Evolutionary conservation across 306 rosid genomes (phyloP), one percentile per base, ranked within the genome.

Genomic region (Acacia acuminata): DNA sequence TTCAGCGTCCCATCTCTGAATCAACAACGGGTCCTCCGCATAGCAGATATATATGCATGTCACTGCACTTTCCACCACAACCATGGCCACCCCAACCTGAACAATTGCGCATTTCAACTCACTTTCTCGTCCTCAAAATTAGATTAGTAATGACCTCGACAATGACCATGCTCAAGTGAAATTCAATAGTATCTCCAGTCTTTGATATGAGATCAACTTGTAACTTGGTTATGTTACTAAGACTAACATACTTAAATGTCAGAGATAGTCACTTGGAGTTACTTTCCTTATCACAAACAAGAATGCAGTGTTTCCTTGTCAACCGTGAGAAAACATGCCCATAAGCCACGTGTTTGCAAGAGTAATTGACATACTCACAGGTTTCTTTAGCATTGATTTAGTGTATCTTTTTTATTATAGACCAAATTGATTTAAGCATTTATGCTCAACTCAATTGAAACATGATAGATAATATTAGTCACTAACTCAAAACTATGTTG

Each of bases 81-180:
- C 99, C 93, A 94, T 94, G 61, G 98, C 99, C 77, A 94, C 63
- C 79, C 99, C 99, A 83, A 94, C 94, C 99, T 96, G 92, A 72
- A 83, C 82, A 75, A 45, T 70, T 10, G 5, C 20, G 63, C 77
- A 79, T 34, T 25, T 61, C 70, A 64, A 27, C n/a, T 64, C 42
- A 25, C 10, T 4, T n/a, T 14, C n/a, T 42, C 81, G 75, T 15
- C 38, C 24, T 32, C 24, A 66, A 34, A 15, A 27, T 32, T 2
- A 30, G 71, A 66, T 38, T 64, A 30, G 38, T 14, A 12, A 63
- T 27, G 42, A 25, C 2, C 10, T 27, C 20, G 2, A 30, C 36
- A 63, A 63, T 4, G 40, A 12, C 8, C 0, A 53, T 53, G 24
- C 24, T 53, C 60, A 48, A 48, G 60, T 53, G 10, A 15, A 53